Evolutionary conservation across 2,329 filamentous ascomycete genomes (phyloP).

Genomic region (Xylariaceae sp.): DNA sequence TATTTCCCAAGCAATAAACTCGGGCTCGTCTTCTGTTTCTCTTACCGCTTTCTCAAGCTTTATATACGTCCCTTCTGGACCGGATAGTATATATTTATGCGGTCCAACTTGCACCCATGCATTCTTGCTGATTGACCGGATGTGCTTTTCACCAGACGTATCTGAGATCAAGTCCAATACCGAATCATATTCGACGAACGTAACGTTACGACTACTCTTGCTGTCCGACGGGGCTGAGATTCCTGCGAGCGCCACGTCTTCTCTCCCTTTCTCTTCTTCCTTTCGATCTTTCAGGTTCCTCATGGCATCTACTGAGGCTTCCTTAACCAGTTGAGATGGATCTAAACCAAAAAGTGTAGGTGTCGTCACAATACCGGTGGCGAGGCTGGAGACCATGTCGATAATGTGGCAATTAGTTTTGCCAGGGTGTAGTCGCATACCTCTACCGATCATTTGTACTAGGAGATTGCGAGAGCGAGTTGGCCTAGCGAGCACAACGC

Average conservation of each 20-base stretch:
- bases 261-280: slow-evolving; percentile 49
- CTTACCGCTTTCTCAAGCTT: slow-evolving; percentile 54
- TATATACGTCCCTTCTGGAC: slow-evolving; percentile 66
- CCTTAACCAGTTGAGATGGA: slow-evolving; percentile 75
- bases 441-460: slow-evolving; percentile 96
- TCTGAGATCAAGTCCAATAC: slow-evolving; percentile 91
- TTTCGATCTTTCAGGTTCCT: slow-evolving; percentile 57
- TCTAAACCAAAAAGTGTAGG: slow-evolving; percentile 94
- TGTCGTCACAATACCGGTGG: slow-evolving; percentile 84
- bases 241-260: slow-evolving; percentile 26
- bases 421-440: slow-evolving; percentile 79
- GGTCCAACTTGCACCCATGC: slow-evolving; percentile 84
- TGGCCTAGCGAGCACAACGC: slow-evolving; percentile 83
- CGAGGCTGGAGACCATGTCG: slow-evolving; percentile 89
- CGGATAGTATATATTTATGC: slow-evolving; percentile 73
- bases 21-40: slow-evolving; percentile 34
- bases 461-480: slow-evolving; percentile 92
- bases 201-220: slow-evolving; percentile 54
- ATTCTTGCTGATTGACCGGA: slow-evolving; percentile 74
- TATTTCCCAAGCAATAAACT: slow-evolving; percentile 55
- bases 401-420: slow-evolving; percentile 94
- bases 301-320: slow-evolving; percentile 69
- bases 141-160: slow-evolving; percentile 76
- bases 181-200: slow-evolving; percentile 89
- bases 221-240: neutral